These are phyloP conservation scores for Gilbertella persicaria DNA, from an alignment of 371 early-diverging fungal genomes.

Conservation along the genomic window DNA sequence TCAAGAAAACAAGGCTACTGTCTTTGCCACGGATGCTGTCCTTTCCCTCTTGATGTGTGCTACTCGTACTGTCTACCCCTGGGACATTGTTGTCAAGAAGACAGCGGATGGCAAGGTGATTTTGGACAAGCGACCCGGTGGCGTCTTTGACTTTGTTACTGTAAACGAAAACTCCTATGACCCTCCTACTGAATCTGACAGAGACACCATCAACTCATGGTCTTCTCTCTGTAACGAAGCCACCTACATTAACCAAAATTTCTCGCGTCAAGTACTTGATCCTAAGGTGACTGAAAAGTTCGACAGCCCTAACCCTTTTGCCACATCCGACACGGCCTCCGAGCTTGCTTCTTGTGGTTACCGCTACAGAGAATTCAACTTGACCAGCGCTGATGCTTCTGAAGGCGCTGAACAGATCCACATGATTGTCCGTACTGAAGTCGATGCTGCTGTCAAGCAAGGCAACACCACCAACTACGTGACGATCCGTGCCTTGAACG, in stretches of 20 bases:
- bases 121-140: slow-evolving; percentile 91
- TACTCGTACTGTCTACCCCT: slow-evolving; percentile 90
- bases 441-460: slow-evolving; percentile 80
- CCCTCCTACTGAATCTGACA: slow-evolving; percentile 89
- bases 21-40: slow-evolving; percentile 91
- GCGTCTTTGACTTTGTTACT: slow-evolving; percentile 74
- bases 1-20: slow-evolving; percentile 66
- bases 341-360: slow-evolving; percentile 78
- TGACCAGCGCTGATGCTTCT: slow-evolving; percentile 34
- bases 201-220: slow-evolving; percentile 90
- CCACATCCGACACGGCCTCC: slow-evolving; percentile 48
- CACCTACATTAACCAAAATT: slow-evolving; percentile 87
- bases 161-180: slow-evolving; percentile 96
- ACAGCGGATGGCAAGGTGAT: slow-evolving; percentile 77
- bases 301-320: slow-evolving; percentile 81
- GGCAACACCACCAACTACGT: slow-evolving; percentile 63
- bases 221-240: slow-evolving; percentile 86
- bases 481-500: slow-evolving; percentile 83
- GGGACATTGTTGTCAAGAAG: slow-evolving; percentile 94
- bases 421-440: slow-evolving; percentile 87
- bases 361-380: slow-evolving; percentile 84
- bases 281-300: slow-evolving; percentile 50
- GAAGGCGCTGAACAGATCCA: slow-evolving; percentile 48
- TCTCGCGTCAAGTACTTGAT: slow-evolving; percentile 82
- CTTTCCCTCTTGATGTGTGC: slow-evolving; percentile 93